A percentile compares a stretch with the other conserved stretches of the same genome.
Evolutionary conservation across 2,329 filamentous ascomycete genomes (phyloP).

Genomic region (Alternaria solani): DNA sequence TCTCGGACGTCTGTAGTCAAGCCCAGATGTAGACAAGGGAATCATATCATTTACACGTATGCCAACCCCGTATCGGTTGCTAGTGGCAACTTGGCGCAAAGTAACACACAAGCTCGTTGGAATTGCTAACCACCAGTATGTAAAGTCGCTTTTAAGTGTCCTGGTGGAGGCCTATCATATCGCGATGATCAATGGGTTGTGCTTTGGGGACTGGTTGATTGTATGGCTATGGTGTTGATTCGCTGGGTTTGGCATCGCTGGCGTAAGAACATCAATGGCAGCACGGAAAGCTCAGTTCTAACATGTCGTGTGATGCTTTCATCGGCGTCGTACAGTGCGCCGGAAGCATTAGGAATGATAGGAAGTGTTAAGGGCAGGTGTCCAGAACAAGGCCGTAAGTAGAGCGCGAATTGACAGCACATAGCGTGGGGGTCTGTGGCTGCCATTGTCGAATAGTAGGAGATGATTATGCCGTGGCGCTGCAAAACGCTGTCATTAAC

Average conservation of each 20-base stretch:
- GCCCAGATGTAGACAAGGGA: not conserved
- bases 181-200: too few species aligned
- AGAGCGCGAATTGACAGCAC: not conserved
- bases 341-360: not conserved
- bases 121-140: too few species aligned
- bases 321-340: not conserved
- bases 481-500: constrained; percentile 2
- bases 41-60: not conserved
- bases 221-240: too few species aligned
- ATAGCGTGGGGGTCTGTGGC: not conserved
- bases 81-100: not conserved
- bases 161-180: too few species aligned
- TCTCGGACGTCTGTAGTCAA: not conserved
- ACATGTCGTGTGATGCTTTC: not conserved
- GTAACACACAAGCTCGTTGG: too few species aligned
- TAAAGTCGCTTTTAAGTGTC: too few species aligned
- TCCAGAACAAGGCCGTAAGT: not conserved
- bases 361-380: not conserved
- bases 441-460: not conserved
- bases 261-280: not conserved
- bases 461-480: not conserved
- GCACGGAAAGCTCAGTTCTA: too few species aligned
- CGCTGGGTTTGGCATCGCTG: not conserved
- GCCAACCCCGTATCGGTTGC: not conserved
- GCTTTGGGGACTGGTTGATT: too few species aligned